These are phyloP conservation scores for Vaucheria bursata DNA, from an alignment of 352 stramenopile genomes.

Conservation along the genomic window DNA sequence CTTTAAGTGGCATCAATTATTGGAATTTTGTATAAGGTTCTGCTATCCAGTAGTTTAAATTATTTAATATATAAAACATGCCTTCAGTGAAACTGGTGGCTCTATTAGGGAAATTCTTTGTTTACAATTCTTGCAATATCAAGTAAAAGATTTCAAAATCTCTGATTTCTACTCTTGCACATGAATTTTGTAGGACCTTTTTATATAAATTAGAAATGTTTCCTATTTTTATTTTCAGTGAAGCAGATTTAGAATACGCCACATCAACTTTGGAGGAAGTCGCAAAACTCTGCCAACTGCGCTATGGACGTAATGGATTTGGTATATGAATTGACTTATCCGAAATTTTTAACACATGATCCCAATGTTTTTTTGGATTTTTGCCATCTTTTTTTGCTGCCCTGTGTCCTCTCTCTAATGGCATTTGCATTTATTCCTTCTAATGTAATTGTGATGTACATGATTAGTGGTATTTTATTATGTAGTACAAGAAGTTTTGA, in stretches of 20 bases:
- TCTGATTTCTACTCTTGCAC: background rate
- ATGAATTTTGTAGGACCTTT: background rate
- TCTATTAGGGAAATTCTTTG: background rate
- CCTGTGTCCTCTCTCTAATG: no score
- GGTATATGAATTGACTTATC: no score
- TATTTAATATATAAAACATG: background rate
- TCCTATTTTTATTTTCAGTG: background rate
- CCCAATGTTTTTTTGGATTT: no score
- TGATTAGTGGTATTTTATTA: no score
- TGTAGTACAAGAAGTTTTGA: no score
- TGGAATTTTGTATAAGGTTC: no score
- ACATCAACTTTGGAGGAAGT: background rate
- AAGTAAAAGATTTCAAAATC: background rate
- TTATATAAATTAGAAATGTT: background rate
- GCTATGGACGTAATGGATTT: conserved; percentile 4
- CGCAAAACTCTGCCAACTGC: background rate
- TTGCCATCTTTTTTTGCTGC: no score
- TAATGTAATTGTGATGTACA: no score
- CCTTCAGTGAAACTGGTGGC: background rate
- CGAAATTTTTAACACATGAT: no score
- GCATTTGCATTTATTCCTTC: no score
- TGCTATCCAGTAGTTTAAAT: background rate
- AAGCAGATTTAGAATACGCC: background rate
- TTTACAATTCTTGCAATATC: background rate
- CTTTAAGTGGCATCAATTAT: no score